These are phyloP conservation scores for Scheffersomyces lignicola DNA, from an alignment of 1,139 yeast genomes.

Conservation along the genomic window DNA sequence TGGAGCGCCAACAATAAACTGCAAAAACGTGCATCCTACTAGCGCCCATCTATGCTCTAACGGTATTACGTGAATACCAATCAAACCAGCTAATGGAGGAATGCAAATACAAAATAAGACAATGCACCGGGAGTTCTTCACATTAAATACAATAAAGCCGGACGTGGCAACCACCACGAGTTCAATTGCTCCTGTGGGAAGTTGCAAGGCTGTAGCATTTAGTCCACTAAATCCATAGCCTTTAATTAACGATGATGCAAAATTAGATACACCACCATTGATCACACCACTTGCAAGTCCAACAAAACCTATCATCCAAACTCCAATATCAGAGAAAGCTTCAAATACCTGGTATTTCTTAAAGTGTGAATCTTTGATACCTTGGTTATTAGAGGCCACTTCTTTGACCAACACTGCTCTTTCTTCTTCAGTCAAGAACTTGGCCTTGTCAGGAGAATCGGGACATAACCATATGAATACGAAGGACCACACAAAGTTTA, in stretches of 20 bases:
- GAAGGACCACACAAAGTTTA: constrained; percentile 26
- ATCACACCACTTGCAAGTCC: constrained; percentile 27
- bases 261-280: constrained; percentile 31
- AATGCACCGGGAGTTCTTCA: constrained; percentile 19
- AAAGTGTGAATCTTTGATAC: constrained; percentile 22
- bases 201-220: constrained; percentile 25
- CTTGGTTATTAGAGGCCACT: constrained; percentile 26
- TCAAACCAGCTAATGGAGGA: constrained; percentile 24
- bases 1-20: constrained; percentile 32
- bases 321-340: constrained; percentile 24
- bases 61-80: constrained; percentile 22
- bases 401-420: constrained; percentile 22
- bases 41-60: constrained; percentile 22
- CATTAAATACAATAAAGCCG: constrained; percentile 21
- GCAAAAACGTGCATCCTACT: constrained; percentile 37
- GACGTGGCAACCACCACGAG: constrained; percentile 28
- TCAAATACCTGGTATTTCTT: constrained; percentile 22
- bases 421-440: constrained; percentile 40
- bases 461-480: constrained; percentile 31
- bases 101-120: constrained; percentile 20
- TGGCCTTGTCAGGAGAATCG: constrained; percentile 43
- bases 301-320: constrained; percentile 26
- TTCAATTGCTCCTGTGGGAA: constrained; percentile 34
- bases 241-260: constrained; percentile 24
- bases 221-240: constrained; percentile 29